phyloP scores from a whole-genome alignment of 257 asterid genomes.

The Fraxinus excelsior region DNA sequence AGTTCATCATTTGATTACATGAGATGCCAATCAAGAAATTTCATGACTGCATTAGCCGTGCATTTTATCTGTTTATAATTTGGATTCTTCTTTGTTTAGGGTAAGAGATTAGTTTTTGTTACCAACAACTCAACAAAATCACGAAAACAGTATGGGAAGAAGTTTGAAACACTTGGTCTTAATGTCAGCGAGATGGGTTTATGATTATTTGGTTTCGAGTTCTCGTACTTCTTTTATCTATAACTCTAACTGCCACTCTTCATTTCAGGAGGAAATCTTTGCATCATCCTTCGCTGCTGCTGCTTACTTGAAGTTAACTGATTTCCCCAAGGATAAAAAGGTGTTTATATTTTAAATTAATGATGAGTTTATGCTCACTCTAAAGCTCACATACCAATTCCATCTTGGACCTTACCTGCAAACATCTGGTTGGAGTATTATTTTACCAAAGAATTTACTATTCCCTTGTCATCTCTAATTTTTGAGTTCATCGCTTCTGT shows the following conservation, averaged over 20 bases:
- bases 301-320: constrained; percentile 88
- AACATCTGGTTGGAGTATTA: not conserved
- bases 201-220: constrained; percentile 11
- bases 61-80: constrained; percentile 16
- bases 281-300: constrained; percentile 99
- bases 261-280: constrained; percentile 91
- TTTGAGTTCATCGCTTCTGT: constrained; percentile 11
- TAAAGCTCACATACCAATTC: not conserved
- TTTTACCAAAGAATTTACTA: constrained; percentile 12
- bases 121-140: constrained; percentile 99
- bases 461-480: constrained; percentile 9
- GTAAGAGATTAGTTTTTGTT: constrained; percentile 93
- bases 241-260: constrained; percentile 22
- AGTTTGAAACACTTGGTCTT: constrained; percentile 94
- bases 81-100: constrained; percentile 52
- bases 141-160: constrained; percentile 90
- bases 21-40: not conserved
- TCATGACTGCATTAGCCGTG: not conserved
- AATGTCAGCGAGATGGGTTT: constrained; percentile 69
- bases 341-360: constrained; percentile 34
- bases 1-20: constrained; percentile 8
- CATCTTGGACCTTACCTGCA: constrained; percentile 15
- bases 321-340: constrained; percentile 98
- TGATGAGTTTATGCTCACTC: not conserved
- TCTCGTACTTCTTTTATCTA: constrained; percentile 1